A percentile compares a stretch with the other conserved stretches of the same genome.
Evolutionary conservation across 2,329 filamentous ascomycete genomes (phyloP).

Genomic region (Claviceps citrina): DNA sequence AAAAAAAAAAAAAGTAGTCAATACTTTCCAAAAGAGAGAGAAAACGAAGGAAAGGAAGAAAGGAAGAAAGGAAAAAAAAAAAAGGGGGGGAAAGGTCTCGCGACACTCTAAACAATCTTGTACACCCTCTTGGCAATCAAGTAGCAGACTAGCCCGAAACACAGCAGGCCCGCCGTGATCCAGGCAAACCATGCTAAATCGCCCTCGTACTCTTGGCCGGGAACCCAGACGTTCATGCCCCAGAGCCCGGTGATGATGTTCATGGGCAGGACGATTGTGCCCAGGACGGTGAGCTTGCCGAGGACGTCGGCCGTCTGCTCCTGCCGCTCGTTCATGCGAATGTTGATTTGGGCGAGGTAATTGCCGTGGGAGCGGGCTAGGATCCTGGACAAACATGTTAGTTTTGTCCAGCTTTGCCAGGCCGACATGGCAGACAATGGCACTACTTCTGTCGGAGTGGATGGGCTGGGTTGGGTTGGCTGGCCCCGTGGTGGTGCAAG

Average conservation of each 20-base stretch:
- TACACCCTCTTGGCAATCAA: slow-evolving; percentile 72
- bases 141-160: slow-evolving; percentile 70
- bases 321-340: slow-evolving; percentile 94
- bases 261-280: slow-evolving; percentile 95
- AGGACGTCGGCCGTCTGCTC: slow-evolving; percentile 92
- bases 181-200: slow-evolving; percentile 62
- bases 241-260: slow-evolving; percentile 97
- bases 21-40: too few relatives aligned
- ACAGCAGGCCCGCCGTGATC: slow-evolving; percentile 57
- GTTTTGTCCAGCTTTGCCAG: too few relatives aligned
- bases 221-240: slow-evolving; percentile 98
- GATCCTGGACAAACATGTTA: slow-evolving; percentile 37
- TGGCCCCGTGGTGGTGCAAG: too few relatives aligned
- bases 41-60: too few relatives aligned
- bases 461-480: too few relatives aligned
- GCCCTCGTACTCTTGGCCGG: slow-evolving; percentile 68
- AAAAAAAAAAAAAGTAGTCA: too few relatives aligned
- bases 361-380: slow-evolving; percentile 84
- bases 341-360: slow-evolving; percentile 98
- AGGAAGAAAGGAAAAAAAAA: too few relatives aligned
- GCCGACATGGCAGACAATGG: too few relatives aligned
- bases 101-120: slow-evolving; percentile 67
- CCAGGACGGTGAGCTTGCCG: slow-evolving; percentile 84
- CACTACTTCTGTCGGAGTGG: too few relatives aligned
- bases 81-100: too few relatives aligned